Conservation (phyloP, 495 filamentous ascomycete species). For the Tuber melanosporum region DNA sequence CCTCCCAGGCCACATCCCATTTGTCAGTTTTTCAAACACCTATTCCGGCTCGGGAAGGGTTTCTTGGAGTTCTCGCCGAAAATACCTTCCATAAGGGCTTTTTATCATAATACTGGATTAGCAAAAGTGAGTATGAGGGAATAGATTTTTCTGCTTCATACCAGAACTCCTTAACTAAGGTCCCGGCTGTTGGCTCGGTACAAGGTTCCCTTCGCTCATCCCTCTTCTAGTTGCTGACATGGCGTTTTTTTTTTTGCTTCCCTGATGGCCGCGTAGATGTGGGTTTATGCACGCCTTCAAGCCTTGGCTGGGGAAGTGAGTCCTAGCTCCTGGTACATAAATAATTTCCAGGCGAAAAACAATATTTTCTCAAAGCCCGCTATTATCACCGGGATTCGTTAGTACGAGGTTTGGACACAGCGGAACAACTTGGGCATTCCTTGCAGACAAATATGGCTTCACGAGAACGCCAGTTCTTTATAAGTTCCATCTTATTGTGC, state of each 20-base stretch:
- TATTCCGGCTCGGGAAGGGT: not conserved
- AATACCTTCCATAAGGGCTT: not conserved
- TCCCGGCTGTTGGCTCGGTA: not conserved
- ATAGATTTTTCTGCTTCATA: not conserved
- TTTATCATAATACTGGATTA: not conserved
- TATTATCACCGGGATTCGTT: conserved; percentile 53
- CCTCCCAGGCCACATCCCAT: not conserved
- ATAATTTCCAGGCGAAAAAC: conserved; percentile 51
- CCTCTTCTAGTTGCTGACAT: conserved; percentile 7
- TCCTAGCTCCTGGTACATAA: not conserved
- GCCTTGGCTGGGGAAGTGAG: not conserved
- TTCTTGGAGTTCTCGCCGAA: not conserved
- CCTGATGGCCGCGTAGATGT: not conserved
- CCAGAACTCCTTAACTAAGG: not conserved
- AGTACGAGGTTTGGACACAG: conserved; percentile 49
- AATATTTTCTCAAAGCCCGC: conserved; percentile 49
- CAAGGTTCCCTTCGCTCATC: not conserved
- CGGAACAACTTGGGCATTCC: conserved; percentile 47
- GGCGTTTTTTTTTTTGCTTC: conserved; percentile 13
- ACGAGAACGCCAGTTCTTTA: conserved; percentile 54
- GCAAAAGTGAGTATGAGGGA: not conserved
- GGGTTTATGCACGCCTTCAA: not conserved
- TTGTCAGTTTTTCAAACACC: not conserved
- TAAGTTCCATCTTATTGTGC: conserved; percentile 7
- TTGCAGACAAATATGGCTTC: conserved; percentile 53